These are phyloP conservation scores for Rutstroemia sp. DNA, from an alignment of 2,329 filamentous ascomycete species.

Conservation along the genomic window DNA sequence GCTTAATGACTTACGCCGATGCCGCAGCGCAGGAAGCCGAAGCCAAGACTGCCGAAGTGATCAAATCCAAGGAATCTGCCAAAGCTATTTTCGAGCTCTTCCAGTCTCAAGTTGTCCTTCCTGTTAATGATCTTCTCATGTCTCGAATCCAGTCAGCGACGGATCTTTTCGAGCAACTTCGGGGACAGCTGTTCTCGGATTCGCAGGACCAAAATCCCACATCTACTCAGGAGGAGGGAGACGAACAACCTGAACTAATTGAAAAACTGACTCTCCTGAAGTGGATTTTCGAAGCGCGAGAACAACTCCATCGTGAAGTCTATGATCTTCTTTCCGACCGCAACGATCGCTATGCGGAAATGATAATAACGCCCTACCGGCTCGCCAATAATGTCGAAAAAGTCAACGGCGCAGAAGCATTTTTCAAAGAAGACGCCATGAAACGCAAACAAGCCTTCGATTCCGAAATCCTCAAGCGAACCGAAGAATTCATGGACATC, in stretches of 20 bases:
- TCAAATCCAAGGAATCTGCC: conserved; percentile 62
- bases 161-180: conserved; percentile 69
- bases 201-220: conserved; percentile 60
- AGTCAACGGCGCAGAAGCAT: conserved; percentile 66
- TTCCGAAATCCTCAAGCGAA: conserved; percentile 63
- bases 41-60: conserved; percentile 61
- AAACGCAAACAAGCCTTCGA: conserved; percentile 67
- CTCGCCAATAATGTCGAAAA: conserved; percentile 72
- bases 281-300: conserved; percentile 94
- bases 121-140: conserved; percentile 72
- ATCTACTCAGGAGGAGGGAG: conserved; percentile 86
- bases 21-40: conserved; percentile 76
- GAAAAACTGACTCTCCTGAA: conserved; percentile 93
- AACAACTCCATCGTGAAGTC: conserved; percentile 74
- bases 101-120: conserved; percentile 74
- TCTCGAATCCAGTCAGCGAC: conserved; percentile 68
- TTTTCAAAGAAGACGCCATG: conserved; percentile 73
- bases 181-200: conserved; percentile 64
- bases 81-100: conserved; percentile 80
- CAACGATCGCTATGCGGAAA: conserved; percentile 77
- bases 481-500: conserved; percentile 68
- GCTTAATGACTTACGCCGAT: conserved; percentile 74
- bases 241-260: conserved; percentile 86
- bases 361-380: conserved; percentile 75
- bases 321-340: conserved; percentile 80